These are phyloP conservation scores for Fusarium coicis DNA, from an alignment of 2,329 filamentous ascomycete genomes.

Conservation along the genomic window DNA sequence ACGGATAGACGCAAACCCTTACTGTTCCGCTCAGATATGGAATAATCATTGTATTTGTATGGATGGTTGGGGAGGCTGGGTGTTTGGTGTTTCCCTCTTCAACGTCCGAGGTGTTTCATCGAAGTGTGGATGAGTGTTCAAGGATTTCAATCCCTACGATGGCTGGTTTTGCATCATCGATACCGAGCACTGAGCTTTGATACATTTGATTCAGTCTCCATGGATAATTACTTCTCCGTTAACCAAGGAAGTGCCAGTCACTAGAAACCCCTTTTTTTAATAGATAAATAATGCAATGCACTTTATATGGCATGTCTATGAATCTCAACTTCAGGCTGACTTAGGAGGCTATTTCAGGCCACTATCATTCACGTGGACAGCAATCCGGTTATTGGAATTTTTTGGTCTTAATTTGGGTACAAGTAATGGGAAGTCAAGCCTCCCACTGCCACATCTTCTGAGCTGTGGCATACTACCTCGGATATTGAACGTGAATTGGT, in stretches of 20 bases:
- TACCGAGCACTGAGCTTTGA: not conserved
- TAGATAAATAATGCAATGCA: constrained; percentile 17
- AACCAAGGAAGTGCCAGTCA: not conserved
- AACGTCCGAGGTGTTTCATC: constrained; percentile 4
- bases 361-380: not conserved
- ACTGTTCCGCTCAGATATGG: constrained; percentile 1
- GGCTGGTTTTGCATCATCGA: not conserved
- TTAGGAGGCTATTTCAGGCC: no score
- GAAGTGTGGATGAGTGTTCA: not conserved
- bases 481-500: constrained; percentile 36
- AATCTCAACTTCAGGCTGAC: not conserved
- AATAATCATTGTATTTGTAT: constrained; percentile 32
- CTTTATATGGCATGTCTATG: not conserved
- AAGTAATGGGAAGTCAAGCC: constrained; percentile 17
- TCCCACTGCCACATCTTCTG: constrained; percentile 17
- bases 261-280: constrained; percentile 2
- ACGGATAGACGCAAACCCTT: constrained; percentile 12
- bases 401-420: constrained; percentile 27
- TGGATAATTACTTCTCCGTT: not conserved
- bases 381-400: constrained; percentile 14
- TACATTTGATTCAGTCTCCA: constrained; percentile 4
- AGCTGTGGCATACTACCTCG: constrained; percentile 7
- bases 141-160: not conserved
- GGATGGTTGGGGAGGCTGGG: constrained; percentile 3
- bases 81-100: constrained; percentile 14